A percentile compares a stretch with the other conserved stretches of the same genome.
Conservation (phyloP, 371 early-diverging fungal genomes). For the Mucor plumbeus region DNA sequence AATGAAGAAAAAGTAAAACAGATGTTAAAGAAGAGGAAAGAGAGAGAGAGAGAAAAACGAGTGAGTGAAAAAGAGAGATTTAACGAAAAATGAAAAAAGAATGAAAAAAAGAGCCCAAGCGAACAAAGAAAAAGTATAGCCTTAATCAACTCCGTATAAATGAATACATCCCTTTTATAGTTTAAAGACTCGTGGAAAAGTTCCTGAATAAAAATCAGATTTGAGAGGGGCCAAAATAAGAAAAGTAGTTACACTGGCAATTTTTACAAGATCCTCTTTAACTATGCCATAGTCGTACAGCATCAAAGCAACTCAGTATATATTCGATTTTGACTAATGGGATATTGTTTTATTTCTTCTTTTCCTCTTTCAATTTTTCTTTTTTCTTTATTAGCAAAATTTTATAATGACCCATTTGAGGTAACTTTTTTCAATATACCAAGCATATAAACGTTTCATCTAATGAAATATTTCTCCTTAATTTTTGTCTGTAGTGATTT, state of each 20-base stretch:
- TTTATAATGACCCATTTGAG: constrained; percentile 44
- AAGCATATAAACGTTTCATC: constrained; percentile 13
- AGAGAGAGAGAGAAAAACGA: too few relatives aligned
- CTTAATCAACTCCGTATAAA: constrained; percentile 20
- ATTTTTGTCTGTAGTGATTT: constrained; percentile 37
- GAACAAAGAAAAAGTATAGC: not conserved
- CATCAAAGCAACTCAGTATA: constrained; percentile 6
- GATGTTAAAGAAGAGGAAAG: not conserved
- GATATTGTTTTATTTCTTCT: not conserved
- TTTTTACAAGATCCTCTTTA: constrained; percentile 14
- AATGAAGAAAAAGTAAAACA: not conserved
- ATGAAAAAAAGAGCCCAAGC: not conserved
- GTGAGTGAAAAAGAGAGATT: constrained; percentile 16
- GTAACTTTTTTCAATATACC: constrained; percentile 5
- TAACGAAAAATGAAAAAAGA: constrained; percentile 15
- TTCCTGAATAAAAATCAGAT: constrained; percentile 3
- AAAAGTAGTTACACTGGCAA: not conserved
- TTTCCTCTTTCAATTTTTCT: not conserved
- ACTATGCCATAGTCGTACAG: constrained; percentile 17
- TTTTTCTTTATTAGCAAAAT: constrained; percentile 1
- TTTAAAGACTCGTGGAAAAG: constrained; percentile 1
- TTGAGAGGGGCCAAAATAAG: constrained; percentile 7
- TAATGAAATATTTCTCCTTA: not conserved
- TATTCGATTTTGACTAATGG: not conserved
- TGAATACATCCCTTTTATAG: constrained; percentile 11